These are phyloP conservation scores for Caloboletus firmus DNA, from an alignment of 1,284 basidiomycete species.

Conservation along the genomic window DNA sequence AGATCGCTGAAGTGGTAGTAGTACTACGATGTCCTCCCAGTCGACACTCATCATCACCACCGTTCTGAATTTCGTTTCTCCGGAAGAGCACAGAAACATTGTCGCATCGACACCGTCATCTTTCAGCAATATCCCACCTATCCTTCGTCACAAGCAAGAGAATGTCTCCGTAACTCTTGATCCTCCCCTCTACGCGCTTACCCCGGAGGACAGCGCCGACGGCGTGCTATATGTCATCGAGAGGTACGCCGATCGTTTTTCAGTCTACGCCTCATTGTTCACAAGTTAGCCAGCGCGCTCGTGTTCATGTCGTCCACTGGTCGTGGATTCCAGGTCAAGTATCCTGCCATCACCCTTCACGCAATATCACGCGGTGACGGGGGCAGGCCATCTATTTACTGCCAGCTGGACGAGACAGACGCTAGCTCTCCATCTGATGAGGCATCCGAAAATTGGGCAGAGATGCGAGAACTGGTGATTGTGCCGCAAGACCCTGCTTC, in stretches of 20 bases:
- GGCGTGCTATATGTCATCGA: slow-evolving; percentile 82
- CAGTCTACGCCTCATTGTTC: slow-evolving; percentile 29
- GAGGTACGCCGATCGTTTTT: slow-evolving; percentile 49
- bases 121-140: slow-evolving; percentile 78
- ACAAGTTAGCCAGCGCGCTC: slow-evolving; percentile 55
- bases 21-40: slow-evolving; percentile 13
- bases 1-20: not conserved
- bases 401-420: slow-evolving; percentile 76
- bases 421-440: slow-evolving; percentile 31
- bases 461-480: slow-evolving; percentile 78
- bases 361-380: slow-evolving; percentile 68
- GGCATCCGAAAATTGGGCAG: slow-evolving; percentile 38
- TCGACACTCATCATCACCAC: slow-evolving; percentile 38
- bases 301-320: slow-evolving; percentile 72
- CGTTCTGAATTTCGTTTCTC: slow-evolving; percentile 60
- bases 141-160: slow-evolving; percentile 71
- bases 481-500: slow-evolving; percentile 57
- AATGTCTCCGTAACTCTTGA: slow-evolving; percentile 67
- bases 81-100: slow-evolving; percentile 65
- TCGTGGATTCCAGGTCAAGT: slow-evolving; percentile 76
- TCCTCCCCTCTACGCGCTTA: slow-evolving; percentile 61
- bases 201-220: slow-evolving; percentile 45
- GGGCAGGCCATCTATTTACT: slow-evolving; percentile 74
- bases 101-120: slow-evolving; percentile 76
- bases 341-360: slow-evolving; percentile 85